phyloP scores from a whole-genome alignment of 2,329 filamentous ascomycete genomes.

The Juglanconis juglandina region DNA sequence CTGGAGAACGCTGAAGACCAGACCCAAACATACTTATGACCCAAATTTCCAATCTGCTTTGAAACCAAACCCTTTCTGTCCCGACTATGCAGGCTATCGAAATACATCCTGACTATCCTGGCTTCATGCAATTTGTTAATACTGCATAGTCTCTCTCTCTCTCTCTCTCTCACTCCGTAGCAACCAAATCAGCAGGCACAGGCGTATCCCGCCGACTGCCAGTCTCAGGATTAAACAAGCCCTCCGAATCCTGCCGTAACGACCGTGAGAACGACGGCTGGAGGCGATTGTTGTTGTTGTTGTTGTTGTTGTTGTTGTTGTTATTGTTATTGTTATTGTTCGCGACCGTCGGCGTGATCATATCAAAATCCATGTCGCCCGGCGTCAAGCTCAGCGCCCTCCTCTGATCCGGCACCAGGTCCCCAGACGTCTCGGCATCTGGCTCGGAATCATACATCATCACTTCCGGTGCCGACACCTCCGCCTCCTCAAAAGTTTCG shows the following conservation, averaged over 20 bases:
- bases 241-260: slow-evolving; percentile 26
- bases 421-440: slow-evolving; percentile 38
- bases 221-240: slow-evolving; percentile 26
- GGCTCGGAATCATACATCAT: slow-evolving; percentile 42
- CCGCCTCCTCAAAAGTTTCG: slow-evolving; percentile 32
- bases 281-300: not conserved
- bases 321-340: too few relatives aligned
- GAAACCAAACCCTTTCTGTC: too few relatives aligned
- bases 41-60: too few relatives aligned
- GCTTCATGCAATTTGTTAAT: too few relatives aligned
- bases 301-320: slow-evolving; percentile 14
- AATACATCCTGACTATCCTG: too few relatives aligned
- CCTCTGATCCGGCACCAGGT: slow-evolving; percentile 24
- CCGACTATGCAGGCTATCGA: too few relatives aligned
- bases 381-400: slow-evolving; percentile 21
- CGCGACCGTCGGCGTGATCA: slow-evolving; percentile 37
- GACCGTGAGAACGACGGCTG: not conserved
- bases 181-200: slow-evolving; percentile 30
- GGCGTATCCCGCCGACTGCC: slow-evolving; percentile 33
- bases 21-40: too few relatives aligned
- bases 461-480: slow-evolving; percentile 34
- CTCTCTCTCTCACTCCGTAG: not conserved
- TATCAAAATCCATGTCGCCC: slow-evolving; percentile 33
- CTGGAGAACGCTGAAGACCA: too few relatives aligned
- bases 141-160: not conserved